Evolutionary conservation across 2,329 filamentous ascomycete species (phyloP).

Genomic region (Penicillium sp.): DNA sequence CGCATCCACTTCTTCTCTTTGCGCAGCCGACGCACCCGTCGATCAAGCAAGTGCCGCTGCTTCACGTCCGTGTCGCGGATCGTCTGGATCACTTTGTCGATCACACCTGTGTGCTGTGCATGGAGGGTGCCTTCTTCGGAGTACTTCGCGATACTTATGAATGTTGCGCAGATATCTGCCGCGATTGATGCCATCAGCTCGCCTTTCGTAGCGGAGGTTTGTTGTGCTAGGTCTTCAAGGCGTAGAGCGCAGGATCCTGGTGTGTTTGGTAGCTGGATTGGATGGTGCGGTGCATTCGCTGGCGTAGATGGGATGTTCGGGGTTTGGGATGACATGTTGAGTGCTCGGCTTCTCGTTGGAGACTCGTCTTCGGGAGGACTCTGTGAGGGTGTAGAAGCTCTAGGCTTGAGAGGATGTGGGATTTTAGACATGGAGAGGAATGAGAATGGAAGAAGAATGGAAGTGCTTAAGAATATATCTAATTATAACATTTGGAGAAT

Average conservation of each 20-base stretch:
- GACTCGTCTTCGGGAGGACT: neutral
- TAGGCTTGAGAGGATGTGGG: neutral
- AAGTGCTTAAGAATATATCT: neutral
- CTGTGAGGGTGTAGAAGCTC: neutral
- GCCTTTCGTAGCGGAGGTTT: constrained; percentile 21
- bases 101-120: constrained; percentile 21
- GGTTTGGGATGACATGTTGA: constrained; percentile 3
- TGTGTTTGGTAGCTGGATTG: neutral
- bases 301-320: neutral
- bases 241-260: constrained; percentile 21
- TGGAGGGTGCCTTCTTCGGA: constrained; percentile 25
- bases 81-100: constrained; percentile 27
- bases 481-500: neutral
- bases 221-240: constrained; percentile 22
- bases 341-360: neutral
- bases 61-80: constrained; percentile 23
- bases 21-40: constrained; percentile 15
- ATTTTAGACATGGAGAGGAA: neutral
- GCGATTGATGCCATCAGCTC: constrained; percentile 28
- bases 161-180: constrained; percentile 30
- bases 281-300: neutral
- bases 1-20: constrained; percentile 21
- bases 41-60: constrained; percentile 19
- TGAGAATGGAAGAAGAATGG: neutral
- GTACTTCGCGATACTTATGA: constrained; percentile 30